Percentiles rank a stretch among this genome's conserved stretches.
Conservation (phyloP, 345 rosid species). For the Anacardium occidentale region DNA sequence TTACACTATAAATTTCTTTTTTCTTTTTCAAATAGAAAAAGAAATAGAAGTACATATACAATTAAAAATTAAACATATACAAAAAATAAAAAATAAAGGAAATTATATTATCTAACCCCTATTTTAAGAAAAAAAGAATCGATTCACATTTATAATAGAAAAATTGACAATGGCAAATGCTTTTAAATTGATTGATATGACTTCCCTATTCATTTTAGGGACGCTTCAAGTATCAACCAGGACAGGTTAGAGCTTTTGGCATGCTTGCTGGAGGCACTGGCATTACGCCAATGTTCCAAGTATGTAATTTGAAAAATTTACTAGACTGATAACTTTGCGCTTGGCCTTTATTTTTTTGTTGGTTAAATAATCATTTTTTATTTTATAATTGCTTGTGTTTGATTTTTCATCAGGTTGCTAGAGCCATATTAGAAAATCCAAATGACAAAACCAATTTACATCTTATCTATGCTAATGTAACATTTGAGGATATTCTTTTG, state of each 20-base stretch:
- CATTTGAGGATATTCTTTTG: constrained; percentile 55
- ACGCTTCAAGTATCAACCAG: constrained; percentile 63
- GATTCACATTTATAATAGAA: too few species aligned
- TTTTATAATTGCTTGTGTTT: constrained; percentile 3
- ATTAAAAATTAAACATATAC: too few species aligned
- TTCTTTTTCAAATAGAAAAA: too few species aligned
- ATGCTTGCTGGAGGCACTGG: constrained; percentile 81
- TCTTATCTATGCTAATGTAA: constrained; percentile 57
- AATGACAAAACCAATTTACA: constrained; percentile 37
- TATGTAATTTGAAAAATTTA: constrained; percentile 20
- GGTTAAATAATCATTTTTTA: background rate
- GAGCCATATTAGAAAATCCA: constrained; percentile 55
- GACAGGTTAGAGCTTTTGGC: constrained; percentile 62
- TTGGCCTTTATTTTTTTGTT: background rate
- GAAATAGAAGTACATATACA: too few species aligned
- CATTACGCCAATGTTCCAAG: constrained; percentile 77
- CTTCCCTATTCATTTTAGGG: constrained; percentile 36
- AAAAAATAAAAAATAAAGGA: too few species aligned
- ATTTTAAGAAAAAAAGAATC: too few species aligned
- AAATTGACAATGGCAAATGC: background rate
- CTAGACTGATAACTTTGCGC: background rate
- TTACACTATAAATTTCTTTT: too few species aligned
- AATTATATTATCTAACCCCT: too few species aligned
- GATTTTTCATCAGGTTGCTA: constrained; percentile 36
- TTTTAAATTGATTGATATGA: background rate